These are phyloP conservation scores for Physaria fendleri DNA, from an alignment of 345 rosid species.

Conservation along the genomic window DNA sequence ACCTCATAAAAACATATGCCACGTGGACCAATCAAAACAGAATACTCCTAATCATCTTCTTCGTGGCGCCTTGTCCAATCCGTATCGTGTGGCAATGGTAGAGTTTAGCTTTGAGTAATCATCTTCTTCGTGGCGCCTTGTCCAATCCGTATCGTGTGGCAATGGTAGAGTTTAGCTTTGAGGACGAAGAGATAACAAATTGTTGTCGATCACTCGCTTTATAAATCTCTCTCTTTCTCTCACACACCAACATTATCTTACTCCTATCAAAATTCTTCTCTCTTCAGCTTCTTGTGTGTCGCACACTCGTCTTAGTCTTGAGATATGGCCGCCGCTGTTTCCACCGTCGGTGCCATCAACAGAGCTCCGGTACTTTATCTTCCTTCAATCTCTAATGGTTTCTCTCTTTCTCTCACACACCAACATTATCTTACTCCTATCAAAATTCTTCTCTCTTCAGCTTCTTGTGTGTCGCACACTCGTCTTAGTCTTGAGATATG, in stretches of 20 bases:
- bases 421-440: not conserved
- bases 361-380: slow-evolving; percentile 67
- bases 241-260: slow-evolving; percentile 15
- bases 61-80: slow-evolving; percentile 19
- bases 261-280: slow-evolving; percentile 3
- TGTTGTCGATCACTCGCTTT: slow-evolving; percentile 20
- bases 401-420: not conserved
- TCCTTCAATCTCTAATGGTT: not conserved
- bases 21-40: slow-evolving; percentile 28
- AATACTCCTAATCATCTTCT: slow-evolving; percentile 13
- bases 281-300: slow-evolving; percentile 15
- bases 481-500: slow-evolving; percentile 36
- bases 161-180: not conserved
- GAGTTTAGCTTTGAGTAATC: no score
- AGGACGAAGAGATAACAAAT: slow-evolving; percentile 30
- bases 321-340: slow-evolving; percentile 70
- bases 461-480: slow-evolving; percentile 16
- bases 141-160: slow-evolving; percentile 29
- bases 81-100: slow-evolving; percentile 26
- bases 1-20: slow-evolving; percentile 14
- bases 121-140: slow-evolving; percentile 8
- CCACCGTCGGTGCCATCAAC: slow-evolving; percentile 76
- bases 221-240: slow-evolving; percentile 13
- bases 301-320: slow-evolving; percentile 16
- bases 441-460: slow-evolving; percentile 5